Evolutionary conservation across 169 alveolate genomes (phyloP).

Genomic region (Miamiensis avidus): DNA sequence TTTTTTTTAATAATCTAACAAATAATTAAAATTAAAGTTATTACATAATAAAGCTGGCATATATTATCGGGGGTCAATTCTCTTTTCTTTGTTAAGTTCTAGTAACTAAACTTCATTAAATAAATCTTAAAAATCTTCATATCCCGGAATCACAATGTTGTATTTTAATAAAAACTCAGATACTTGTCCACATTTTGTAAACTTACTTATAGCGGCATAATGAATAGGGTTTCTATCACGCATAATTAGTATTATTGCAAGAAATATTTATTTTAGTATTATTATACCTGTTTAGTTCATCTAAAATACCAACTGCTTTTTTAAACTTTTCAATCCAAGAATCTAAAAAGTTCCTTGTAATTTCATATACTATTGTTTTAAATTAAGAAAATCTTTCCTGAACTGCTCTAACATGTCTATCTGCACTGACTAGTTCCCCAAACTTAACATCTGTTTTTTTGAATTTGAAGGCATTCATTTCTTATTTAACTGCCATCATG

Average conservation of each 20-base stretch:
- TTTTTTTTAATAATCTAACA: neutral
- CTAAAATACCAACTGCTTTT: slow-evolving; percentile 39
- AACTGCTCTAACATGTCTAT: slow-evolving; percentile 61
- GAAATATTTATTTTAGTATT: too few relatives aligned
- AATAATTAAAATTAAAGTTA: slow-evolving; percentile 10
- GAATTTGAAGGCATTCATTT: slow-evolving; percentile 65
- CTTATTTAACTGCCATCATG: slow-evolving; percentile 48
- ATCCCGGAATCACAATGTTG: slow-evolving; percentile 59
- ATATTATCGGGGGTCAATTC: slow-evolving; percentile 72
- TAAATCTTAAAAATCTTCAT: slow-evolving; percentile 52
- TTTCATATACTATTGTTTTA: slow-evolving; percentile 49
- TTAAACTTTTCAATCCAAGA: slow-evolving; percentile 25
- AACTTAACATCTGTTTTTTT: slow-evolving; percentile 73
- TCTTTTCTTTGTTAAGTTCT: slow-evolving; percentile 65
- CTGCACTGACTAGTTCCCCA: slow-evolving; percentile 73
- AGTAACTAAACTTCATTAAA: slow-evolving; percentile 65
- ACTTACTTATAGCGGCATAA: slow-evolving; percentile 76
- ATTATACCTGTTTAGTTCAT: slow-evolving; percentile 41
- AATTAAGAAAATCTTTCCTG: slow-evolving; percentile 62
- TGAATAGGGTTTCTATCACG: slow-evolving; percentile 64
- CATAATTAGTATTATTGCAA: too few relatives aligned
- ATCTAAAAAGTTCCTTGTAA: slow-evolving; percentile 44
- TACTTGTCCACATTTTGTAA: slow-evolving; percentile 65
- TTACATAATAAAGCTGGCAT: slow-evolving; percentile 11
- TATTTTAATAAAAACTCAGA: slow-evolving; percentile 55